Evolutionary conservation across 1,284 basidiomycete genomes (phyloP).

Genomic region (Spongiforma sp.): DNA sequence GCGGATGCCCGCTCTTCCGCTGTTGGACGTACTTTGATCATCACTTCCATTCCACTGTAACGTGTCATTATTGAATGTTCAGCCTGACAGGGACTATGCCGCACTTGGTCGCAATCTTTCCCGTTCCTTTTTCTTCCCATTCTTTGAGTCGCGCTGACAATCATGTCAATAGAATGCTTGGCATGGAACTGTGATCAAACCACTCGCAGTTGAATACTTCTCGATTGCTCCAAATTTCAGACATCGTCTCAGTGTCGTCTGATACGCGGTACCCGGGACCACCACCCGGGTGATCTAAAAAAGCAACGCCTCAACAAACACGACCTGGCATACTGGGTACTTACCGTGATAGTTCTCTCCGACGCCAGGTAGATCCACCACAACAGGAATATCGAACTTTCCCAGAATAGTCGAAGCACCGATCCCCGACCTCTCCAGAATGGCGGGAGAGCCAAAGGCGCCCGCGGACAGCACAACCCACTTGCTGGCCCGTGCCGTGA

Average conservation of each 20-base stretch:
- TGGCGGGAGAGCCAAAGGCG: slow-evolving; percentile 58
- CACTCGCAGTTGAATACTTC: neutral
- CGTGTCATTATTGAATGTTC: neutral
- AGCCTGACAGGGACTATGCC: neutral
- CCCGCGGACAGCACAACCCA: slow-evolving; percentile 58
- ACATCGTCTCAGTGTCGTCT: neutral
- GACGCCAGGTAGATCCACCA: slow-evolving; percentile 59
- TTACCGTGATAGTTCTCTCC: slow-evolving; percentile 60
- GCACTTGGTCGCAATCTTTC: neutral
- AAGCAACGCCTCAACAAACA: too few relatives aligned
- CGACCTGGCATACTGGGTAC: too few relatives aligned
- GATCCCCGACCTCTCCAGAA: slow-evolving; percentile 60
- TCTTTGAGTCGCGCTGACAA: neutral
- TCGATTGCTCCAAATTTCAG: neutral
- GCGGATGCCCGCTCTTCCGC: neutral
- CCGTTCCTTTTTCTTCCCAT: neutral
- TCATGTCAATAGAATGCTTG: neutral
- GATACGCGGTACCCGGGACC: neutral
- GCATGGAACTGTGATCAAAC: neutral
- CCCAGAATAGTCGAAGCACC: slow-evolving; percentile 47
- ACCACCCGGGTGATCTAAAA: neutral
- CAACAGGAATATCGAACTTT: slow-evolving; percentile 42
- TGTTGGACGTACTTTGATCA: neutral
- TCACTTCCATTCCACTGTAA: neutral
- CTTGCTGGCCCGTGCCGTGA: slow-evolving; percentile 43